phyloP scores from a whole-genome alignment of 2,329 filamentous ascomycete genomes.

The Verticillium isaacii region DNA sequence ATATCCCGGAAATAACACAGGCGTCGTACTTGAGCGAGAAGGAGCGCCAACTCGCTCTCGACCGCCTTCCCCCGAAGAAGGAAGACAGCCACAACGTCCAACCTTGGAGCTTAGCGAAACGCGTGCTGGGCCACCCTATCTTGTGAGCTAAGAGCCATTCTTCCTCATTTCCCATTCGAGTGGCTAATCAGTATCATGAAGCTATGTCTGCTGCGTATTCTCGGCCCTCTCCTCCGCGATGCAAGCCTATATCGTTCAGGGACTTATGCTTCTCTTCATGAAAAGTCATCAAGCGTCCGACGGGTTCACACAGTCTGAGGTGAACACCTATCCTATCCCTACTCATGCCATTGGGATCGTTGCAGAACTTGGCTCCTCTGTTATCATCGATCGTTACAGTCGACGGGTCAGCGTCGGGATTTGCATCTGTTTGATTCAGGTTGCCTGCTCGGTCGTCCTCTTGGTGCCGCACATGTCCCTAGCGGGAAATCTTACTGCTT shows the following conservation, averaged over 20 bases:
- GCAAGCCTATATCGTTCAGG: slow-evolving; percentile 15
- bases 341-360: slow-evolving; percentile 19
- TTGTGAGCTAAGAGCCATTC: slow-evolving; percentile 15
- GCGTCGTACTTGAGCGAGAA: slow-evolving; percentile 28
- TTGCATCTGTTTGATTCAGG: slow-evolving; percentile 11
- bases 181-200: not conserved
- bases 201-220: slow-evolving; percentile 33
- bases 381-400: slow-evolving; percentile 16
- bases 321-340: slow-evolving; percentile 20
- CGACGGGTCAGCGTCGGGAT: slow-evolving; percentile 13
- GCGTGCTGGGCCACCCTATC: slow-evolving; percentile 19
- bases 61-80: slow-evolving; percentile 23
- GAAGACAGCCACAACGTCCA: slow-evolving; percentile 27
- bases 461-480: slow-evolving; percentile 15
- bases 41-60: slow-evolving; percentile 19
- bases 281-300: slow-evolving; percentile 12
- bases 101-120: slow-evolving; percentile 20
- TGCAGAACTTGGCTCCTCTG: slow-evolving; percentile 15
- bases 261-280: slow-evolving; percentile 19
- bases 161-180: not conserved
- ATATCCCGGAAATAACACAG: slow-evolving; percentile 33
- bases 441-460: slow-evolving; percentile 14
- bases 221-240: slow-evolving; percentile 18
- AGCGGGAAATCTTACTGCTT: slow-evolving; percentile 14
- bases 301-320: slow-evolving; percentile 15